Evolutionary conservation across 768 basidiomycete genomes (phyloP).

Genomic region (Boletus tylopilopsis): DNA sequence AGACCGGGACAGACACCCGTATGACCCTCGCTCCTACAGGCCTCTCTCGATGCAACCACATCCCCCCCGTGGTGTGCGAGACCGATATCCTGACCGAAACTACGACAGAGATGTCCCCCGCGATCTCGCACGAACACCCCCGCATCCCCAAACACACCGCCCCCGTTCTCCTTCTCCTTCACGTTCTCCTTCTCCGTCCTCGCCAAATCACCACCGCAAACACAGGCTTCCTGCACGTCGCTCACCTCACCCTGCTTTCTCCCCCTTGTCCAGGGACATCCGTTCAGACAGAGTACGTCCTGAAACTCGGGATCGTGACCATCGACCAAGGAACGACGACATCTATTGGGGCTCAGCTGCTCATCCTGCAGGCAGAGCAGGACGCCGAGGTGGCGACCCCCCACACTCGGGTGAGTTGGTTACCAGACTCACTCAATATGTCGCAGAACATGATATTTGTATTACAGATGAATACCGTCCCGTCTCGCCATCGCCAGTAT

Average conservation of each 20-base stretch:
- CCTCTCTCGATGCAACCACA: constrained; percentile 6
- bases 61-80: constrained; percentile 18
- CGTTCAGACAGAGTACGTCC: constrained; percentile 34
- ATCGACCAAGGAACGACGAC: constrained; percentile 30
- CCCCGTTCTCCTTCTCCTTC: constrained; percentile 31
- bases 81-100: constrained; percentile 24
- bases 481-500: constrained; percentile 21
- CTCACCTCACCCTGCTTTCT: constrained; percentile 36
- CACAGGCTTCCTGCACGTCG: constrained; percentile 35
- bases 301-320: constrained; percentile 35
- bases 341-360: constrained; percentile 14
- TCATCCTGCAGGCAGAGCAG: constrained; percentile 3
- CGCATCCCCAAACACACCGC: constrained; percentile 18
- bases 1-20: constrained; percentile 22
- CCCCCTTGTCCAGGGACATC: constrained; percentile 37
- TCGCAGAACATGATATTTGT: background rate
- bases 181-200: constrained; percentile 37
- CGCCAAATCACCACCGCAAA: constrained; percentile 30
- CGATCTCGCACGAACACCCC: constrained; percentile 20
- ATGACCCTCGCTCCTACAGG: constrained; percentile 21
- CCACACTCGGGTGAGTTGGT: constrained; percentile 10
- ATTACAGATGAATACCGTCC: constrained; percentile 19
- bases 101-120: constrained; percentile 23
- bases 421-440: background rate
- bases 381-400: constrained; percentile 8